Conservation (phyloP, 352 stramenopile genomes). For the Phytophthora constricta region DNA sequence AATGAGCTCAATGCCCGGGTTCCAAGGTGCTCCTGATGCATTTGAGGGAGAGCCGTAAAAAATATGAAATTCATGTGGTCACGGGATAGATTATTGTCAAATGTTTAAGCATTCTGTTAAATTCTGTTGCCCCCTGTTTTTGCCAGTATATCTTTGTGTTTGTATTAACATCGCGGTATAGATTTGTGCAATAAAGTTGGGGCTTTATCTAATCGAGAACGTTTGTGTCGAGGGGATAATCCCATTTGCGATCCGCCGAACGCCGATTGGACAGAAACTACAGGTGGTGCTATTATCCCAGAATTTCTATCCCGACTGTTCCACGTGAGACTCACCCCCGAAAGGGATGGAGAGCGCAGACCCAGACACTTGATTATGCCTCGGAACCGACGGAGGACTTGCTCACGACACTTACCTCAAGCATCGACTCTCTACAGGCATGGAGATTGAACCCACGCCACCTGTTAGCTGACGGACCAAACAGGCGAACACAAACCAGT, state of each 20-base stretch:
- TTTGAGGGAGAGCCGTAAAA: background rate
- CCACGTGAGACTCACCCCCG: too few species aligned
- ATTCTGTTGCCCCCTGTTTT: background rate
- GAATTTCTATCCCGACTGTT: too few species aligned
- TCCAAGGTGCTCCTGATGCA: background rate
- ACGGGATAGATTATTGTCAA: background rate
- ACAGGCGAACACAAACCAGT: too few species aligned
- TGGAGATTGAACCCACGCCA: too few species aligned
- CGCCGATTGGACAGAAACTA: slow-evolving; percentile 10
- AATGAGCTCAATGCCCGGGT: too few species aligned
- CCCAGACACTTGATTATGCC: too few species aligned
- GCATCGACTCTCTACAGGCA: too few species aligned
- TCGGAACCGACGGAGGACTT: too few species aligned
- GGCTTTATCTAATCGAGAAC: slow-evolving; percentile 19
- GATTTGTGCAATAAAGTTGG: slow-evolving; percentile 15
- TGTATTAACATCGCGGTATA: slow-evolving; percentile 7
- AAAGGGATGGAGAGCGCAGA: too few species aligned
- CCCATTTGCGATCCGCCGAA: slow-evolving; percentile 13
- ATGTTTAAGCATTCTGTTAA: background rate
- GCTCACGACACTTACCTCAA: too few species aligned
- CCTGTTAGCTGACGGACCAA: too few species aligned
- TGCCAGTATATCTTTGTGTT: too few species aligned
- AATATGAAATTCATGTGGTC: background rate
- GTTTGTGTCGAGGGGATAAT: slow-evolving; percentile 22
- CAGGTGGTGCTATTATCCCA: background rate